A percentile compares a stretch with the other conserved stretches of the same genome.
These are phyloP conservation scores for Trypanosoma rangeli DNA, from an alignment of 208 protist genomes.

Conservation along the genomic window DNA sequence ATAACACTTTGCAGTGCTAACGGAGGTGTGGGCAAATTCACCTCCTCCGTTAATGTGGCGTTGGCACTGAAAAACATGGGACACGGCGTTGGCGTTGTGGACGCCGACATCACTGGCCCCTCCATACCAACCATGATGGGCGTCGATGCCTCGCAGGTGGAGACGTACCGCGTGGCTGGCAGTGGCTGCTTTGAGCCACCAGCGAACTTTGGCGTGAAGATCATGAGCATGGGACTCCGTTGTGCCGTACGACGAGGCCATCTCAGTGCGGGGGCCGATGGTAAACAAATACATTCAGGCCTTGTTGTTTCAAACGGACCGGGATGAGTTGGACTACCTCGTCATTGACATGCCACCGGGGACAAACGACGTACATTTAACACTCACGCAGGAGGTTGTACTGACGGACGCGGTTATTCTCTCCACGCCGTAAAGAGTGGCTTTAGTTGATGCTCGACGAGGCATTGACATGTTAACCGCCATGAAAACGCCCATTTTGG, in stretches of 20 bases:
- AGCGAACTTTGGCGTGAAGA: slow-evolving; percentile 91
- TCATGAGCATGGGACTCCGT: slow-evolving; percentile 92
- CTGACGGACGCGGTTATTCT: slow-evolving; percentile 96
- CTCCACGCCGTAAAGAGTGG: slow-evolving; percentile 95
- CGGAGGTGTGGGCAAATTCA: slow-evolving; percentile 94
- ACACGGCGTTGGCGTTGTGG: slow-evolving; percentile 81
- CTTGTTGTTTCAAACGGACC: slow-evolving; percentile 88
- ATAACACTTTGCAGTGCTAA: slow-evolving; percentile 91
- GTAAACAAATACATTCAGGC: slow-evolving; percentile 91
- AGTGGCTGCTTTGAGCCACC: slow-evolving; percentile 84
- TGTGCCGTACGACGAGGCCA: slow-evolving; percentile 84
- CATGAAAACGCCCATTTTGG: slow-evolving; percentile 94
- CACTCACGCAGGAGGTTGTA: slow-evolving; percentile 86
- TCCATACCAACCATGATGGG: slow-evolving; percentile 89
- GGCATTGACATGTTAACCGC: slow-evolving; percentile 96
- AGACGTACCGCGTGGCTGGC: slow-evolving; percentile 83
- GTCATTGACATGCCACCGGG: slow-evolving; percentile 93
- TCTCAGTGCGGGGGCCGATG: slow-evolving; percentile 92
- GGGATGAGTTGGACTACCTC: slow-evolving; percentile 93
- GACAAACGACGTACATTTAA: slow-evolving; percentile 92
- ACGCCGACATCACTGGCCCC: slow-evolving; percentile 92
- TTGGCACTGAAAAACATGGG: slow-evolving; percentile 85
- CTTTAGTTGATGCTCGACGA: slow-evolving; percentile 88
- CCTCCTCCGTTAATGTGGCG: slow-evolving; percentile 87
- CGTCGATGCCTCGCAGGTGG: slow-evolving; percentile 74